Base-by-base conservation (phyloP, 192 early-diverging fungal genomes). In the Backusella luteola region DNA sequence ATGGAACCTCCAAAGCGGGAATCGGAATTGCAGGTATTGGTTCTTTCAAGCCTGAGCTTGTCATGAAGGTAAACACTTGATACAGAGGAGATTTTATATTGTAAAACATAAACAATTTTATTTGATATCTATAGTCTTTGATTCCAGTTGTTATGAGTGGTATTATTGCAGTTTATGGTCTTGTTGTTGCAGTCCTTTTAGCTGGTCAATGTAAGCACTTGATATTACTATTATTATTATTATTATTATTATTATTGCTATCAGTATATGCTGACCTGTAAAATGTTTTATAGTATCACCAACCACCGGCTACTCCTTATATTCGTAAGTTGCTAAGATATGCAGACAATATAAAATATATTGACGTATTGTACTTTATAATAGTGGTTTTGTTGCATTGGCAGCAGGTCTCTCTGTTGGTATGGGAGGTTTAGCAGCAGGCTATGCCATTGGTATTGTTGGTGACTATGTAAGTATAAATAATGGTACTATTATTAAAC, bases 141-240 rank as follows among this genome's bases (percentile, higher is more conserved):
- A 92, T 99, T 69, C 96, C 96, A 17, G 95, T 98, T 69, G 93
- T 99, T 78, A 98, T 98, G 96, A 95, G 92, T 79, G 98, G 98
- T 95, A 99, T 99, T 85, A 95, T 99, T 79, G 97, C 92, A 83
- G 96, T 99, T 81, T 99, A 99, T 86, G 97, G 98, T 46, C 88
- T 99, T 17, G 97, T 98, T 14, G 96, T 99, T 7, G 90, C 97
- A 6, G 98, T 98, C 4, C 88, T 99, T 42, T 92, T 96, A 67
- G 88, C 93, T 38, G 91, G 90, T 80, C 89, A 90, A 78, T 85
- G 91, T 87, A 93, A 93, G 88, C 89, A 70, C 73, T 77, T 94
- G 17, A 17, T 36, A 42, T 19, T 14, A 15, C 34, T 63, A 73
- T 44, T 3, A 23, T 8, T 23, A 19, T 38, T 0, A 6, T 76